Evolutionary conservation across 164 flowering plant genomes (phyloP).

Genomic region (Liriodendron chinense): DNA sequence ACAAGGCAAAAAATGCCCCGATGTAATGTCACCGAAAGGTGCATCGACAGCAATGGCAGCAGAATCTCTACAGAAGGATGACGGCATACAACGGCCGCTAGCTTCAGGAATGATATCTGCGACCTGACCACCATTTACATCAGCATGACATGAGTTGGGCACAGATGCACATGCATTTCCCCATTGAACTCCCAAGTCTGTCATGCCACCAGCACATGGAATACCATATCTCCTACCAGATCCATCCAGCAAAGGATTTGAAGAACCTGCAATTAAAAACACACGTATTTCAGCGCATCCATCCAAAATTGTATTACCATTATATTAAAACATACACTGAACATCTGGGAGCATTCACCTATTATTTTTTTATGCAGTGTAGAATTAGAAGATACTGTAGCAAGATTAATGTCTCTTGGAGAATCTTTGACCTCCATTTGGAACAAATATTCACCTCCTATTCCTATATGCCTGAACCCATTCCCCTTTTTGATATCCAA

Average conservation of each 20-base stretch:
- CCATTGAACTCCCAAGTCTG: conserved; percentile 18
- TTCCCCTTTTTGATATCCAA: conserved; percentile 13
- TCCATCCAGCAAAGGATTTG: conserved; percentile 14
- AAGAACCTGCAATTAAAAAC: conserved; percentile 29
- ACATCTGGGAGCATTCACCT: not conserved
- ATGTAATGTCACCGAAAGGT: conserved; percentile 7
- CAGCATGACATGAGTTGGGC: conserved; percentile 16
- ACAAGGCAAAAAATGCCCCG: conserved; percentile 5
- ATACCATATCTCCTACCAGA: conserved; percentile 5
- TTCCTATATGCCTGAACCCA: conserved; percentile 14
- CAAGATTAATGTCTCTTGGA: not conserved
- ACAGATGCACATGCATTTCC: conserved; percentile 21
- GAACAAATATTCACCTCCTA: conserved; percentile 15
- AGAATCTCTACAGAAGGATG: conserved; percentile 9
- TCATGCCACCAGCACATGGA: conserved; percentile 18
- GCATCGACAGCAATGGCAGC: conserved; percentile 15
- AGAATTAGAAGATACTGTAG: not conserved
- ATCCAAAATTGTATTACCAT: not conserved
- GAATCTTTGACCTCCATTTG: conserved; percentile 22
- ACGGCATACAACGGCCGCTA: conserved; percentile 14
- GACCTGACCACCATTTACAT: conserved; percentile 17
- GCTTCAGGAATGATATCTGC: conserved; percentile 23
- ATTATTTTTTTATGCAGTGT: not conserved
- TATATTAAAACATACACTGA: not conserved
- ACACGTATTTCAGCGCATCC: conserved; percentile 11